Conservation (phyloP, 2,329 filamentous ascomycete species). For the Pseudogymnoascus sp. region DNA sequence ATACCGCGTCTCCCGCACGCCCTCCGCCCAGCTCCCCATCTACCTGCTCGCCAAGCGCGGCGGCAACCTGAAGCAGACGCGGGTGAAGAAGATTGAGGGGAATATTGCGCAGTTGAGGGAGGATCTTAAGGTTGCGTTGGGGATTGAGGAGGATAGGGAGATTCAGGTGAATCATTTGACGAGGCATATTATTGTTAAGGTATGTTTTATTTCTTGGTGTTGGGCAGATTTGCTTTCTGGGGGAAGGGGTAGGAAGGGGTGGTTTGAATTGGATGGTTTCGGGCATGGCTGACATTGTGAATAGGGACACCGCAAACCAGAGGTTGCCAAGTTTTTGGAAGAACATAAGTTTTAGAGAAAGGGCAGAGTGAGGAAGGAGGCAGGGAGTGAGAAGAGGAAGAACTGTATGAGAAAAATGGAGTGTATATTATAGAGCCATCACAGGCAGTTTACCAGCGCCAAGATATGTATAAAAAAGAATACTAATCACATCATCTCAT, state of each 20-base stretch:
- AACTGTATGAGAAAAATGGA: conserved; percentile 1
- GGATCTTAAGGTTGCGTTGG: conserved; percentile 55
- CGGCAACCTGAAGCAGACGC: conserved; percentile 66
- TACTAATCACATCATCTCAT: neutral
- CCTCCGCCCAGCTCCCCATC: conserved; percentile 63
- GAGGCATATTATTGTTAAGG: conserved; percentile 68
- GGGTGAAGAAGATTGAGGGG: conserved; percentile 73
- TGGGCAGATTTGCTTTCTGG: neutral
- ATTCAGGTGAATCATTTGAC: conserved; percentile 50
- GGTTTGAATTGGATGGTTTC: neutral
- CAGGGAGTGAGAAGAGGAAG: neutral
- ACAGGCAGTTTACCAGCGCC: neutral
- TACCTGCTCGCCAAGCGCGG: conserved; percentile 69
- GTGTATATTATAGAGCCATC: neutral
- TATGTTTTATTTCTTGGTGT: conserved; percentile 30
- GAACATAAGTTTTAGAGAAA: conserved; percentile 29
- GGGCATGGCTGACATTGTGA: conserved; percentile 12
- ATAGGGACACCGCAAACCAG: conserved; percentile 43
- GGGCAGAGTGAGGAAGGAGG: neutral
- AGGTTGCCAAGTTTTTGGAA: conserved; percentile 41
- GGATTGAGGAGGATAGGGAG: conserved; percentile 40
- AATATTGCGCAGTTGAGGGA: conserved; percentile 55
- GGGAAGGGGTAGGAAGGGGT: neutral
- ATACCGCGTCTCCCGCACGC: conserved; percentile 60
- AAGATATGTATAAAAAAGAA: neutral